Conservation (phyloP, 2,329 filamentous ascomycete genomes). For the Fusarium heterosporum region DNA sequence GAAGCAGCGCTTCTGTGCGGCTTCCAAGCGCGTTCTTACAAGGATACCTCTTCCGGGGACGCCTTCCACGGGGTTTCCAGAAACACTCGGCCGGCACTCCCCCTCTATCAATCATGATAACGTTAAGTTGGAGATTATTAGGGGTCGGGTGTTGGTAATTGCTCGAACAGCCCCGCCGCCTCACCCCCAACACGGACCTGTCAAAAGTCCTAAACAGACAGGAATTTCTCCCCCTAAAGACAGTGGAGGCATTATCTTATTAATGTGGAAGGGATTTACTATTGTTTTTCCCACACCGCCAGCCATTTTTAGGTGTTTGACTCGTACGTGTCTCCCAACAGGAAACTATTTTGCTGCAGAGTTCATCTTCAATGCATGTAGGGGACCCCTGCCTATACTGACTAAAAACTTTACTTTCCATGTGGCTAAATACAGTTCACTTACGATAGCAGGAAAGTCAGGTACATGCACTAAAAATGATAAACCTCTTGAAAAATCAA, state of each 20-base stretch:
- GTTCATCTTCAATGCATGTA: background rate
- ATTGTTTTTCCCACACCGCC: conserved; percentile 14
- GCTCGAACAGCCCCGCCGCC: conserved; percentile 16
- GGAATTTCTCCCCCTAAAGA: conserved; percentile 7
- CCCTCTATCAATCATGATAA: background rate
- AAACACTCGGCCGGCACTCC: conserved; percentile 42
- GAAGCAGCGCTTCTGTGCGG: conserved; percentile 31
- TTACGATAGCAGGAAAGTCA: background rate
- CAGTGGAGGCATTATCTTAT: conserved; percentile 16
- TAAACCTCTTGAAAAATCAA: background rate
- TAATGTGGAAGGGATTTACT: conserved; percentile 17
- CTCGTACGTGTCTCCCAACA: background rate
- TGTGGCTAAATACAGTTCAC: background rate
- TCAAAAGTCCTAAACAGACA: conserved; percentile 10
- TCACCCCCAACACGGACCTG: conserved; percentile 24
- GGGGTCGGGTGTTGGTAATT: conserved; percentile 16
- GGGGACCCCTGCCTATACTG: background rate
- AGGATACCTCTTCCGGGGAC: conserved; percentile 28
- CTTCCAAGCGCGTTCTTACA: conserved; percentile 44
- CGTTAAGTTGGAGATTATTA: background rate
- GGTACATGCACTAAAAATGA: background rate
- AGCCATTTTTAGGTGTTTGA: conserved; percentile 5
- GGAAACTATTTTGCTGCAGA: background rate
- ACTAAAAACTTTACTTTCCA: background rate
- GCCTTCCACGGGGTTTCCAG: conserved; percentile 41